A percentile compares a stretch with the other conserved stretches of the same genome.
phyloP scores from a whole-genome alignment of 2,329 filamentous ascomycete species.

The Diaporthe helianthi region DNA sequence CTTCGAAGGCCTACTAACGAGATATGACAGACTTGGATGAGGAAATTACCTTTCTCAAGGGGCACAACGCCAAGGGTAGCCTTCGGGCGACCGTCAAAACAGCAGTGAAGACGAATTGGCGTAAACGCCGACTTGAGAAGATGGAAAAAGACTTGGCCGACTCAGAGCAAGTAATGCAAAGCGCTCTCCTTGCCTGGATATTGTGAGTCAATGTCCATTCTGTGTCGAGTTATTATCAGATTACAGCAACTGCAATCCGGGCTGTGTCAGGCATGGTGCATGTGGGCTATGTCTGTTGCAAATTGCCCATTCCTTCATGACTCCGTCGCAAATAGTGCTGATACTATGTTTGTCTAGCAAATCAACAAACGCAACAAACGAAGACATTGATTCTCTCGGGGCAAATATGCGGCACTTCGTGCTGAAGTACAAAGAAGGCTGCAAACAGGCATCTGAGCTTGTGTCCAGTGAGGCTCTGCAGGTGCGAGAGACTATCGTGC shows the following conservation, averaged over 20 bases:
- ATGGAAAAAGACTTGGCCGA: not conserved
- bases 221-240: fast-evolving
- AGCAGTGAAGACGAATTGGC: not conserved
- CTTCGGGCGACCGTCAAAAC: not conserved
- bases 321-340: not conserved
- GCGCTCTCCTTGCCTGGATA: not conserved
- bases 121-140: not conserved
- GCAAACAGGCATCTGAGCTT: not conserved
- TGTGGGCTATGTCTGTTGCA: too few species aligned
- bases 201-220: not conserved
- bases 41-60: not conserved
- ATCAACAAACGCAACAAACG: not conserved
- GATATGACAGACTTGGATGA: not conserved
- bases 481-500: not conserved
- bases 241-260: too few species aligned
- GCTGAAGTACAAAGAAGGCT: not conserved
- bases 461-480: not conserved
- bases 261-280: too few species aligned
- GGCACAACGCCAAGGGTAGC: not conserved
- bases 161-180: not conserved
- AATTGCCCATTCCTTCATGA: not conserved
- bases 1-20: not conserved
- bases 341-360: not conserved
- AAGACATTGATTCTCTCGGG: not conserved
- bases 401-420: not conserved